Base-by-base conservation (phyloP, 2,329 filamentous ascomycete genomes). In the Fusarium coffeatum region DNA sequence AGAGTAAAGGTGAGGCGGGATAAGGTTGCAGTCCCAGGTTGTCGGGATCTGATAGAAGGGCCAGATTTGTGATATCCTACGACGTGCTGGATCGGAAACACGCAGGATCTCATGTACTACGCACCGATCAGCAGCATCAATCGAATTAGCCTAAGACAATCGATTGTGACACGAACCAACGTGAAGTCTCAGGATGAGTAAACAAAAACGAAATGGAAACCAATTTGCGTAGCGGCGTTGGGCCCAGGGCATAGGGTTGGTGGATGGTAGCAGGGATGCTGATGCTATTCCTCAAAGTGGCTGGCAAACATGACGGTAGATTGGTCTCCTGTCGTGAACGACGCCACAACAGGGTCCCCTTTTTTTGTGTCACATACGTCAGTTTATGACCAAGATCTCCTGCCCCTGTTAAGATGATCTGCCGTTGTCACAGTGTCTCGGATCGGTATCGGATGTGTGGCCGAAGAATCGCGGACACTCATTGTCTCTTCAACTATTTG, bases 71-170 rank as follows among this genome's bases (percentile, higher is more conserved):
- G 55, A 43, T 57, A 66, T 50, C 58, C 42, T 51, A 59, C 54
- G 50, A 64, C 25, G 57, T 72, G 70, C 73, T 72, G 72, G 68
- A 75, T 75, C 73, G 65, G 59, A 47, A 55, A 49, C 55, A 66
- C 65, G 57, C 65, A 50, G 62, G 64, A 75, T 75, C 71, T 73
- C 63, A 55, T 41, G 72, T 75, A 51, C n/a, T 60, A 37, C 34
- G 34, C 18, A 74, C 71, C 60, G 23, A 34, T 37, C 27, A 34
- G 42, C 49, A 37, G 22, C 50, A 53, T 37, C 32, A 43, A 40
- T 51, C 48, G 51, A 54, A 40, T 34, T 25, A 55, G 34, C 27
- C 25, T 43, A 54, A 37, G 45, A 57, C 51, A 55, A 41, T 53
- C 58, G 45, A 65, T 50, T 18, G 59, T 68, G 54, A 60, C 65